A percentile compares a stretch with the other conserved stretches of the same genome.
phyloP scores from a whole-genome alignment of 768 basidiomycete species.

The Suillus fuscotomentosus region DNA sequence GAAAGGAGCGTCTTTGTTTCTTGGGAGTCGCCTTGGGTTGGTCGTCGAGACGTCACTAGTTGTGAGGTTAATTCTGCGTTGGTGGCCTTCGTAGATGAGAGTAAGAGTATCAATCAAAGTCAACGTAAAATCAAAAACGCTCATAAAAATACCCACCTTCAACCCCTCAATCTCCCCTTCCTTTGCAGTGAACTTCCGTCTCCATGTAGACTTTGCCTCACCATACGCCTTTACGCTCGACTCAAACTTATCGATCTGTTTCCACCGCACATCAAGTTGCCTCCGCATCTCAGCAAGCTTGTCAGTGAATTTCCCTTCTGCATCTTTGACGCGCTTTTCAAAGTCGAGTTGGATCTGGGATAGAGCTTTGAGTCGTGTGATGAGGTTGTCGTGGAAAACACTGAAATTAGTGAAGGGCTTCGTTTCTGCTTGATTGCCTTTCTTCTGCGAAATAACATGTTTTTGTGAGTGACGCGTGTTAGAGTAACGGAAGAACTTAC shows the following conservation, averaged over 20 bases:
- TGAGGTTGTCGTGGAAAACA: constrained; percentile 93
- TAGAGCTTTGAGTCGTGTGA: constrained; percentile 81
- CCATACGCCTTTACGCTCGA: constrained; percentile 76
- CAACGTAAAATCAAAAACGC: constrained; percentile 1
- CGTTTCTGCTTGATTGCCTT: constrained; percentile 72
- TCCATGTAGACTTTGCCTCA: constrained; percentile 81
- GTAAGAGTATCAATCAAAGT: background rate
- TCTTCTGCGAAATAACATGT: constrained; percentile 51
- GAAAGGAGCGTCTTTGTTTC: constrained; percentile 70
- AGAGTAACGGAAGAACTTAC: constrained; percentile 40
- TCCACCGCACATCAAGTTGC: constrained; percentile 86
- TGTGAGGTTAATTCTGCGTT: constrained; percentile 76
- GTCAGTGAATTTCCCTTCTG: constrained; percentile 70
- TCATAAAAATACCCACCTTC: constrained; percentile 51
- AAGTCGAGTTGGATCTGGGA: constrained; percentile 84
- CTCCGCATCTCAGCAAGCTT: constrained; percentile 78
- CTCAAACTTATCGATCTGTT: constrained; percentile 93
- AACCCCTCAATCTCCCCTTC: constrained; percentile 88
- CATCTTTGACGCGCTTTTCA: constrained; percentile 80
- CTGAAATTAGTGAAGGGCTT: constrained; percentile 93
- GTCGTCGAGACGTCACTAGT: constrained; percentile 58
- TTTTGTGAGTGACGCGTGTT: background rate
- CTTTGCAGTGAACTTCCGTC: constrained; percentile 75
- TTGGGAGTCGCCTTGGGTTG: constrained; percentile 57
- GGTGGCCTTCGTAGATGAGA: constrained; percentile 46